Conservation (phyloP, 306 rosid species). For the Acacia melanoxylon region DNA sequence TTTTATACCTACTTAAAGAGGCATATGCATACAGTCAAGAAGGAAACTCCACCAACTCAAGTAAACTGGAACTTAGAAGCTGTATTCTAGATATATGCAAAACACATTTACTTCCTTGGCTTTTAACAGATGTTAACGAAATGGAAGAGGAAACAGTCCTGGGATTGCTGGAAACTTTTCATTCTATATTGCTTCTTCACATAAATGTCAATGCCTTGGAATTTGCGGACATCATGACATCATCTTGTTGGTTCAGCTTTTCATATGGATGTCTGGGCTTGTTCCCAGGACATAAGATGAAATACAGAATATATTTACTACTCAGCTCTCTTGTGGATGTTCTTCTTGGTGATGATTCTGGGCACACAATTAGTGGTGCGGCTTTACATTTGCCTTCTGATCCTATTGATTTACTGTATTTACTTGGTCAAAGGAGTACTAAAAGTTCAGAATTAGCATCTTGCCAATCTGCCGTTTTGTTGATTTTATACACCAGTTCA, state of each 20-base stretch:
- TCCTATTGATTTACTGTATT: slow-evolving; percentile 77
- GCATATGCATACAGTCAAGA: slow-evolving; percentile 60
- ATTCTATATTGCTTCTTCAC: slow-evolving; percentile 63
- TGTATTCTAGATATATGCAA: slow-evolving; percentile 56
- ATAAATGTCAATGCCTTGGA: slow-evolving; percentile 41
- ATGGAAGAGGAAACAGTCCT: slow-evolving; percentile 76
- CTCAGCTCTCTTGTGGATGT: slow-evolving; percentile 76
- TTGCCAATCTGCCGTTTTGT: slow-evolving; percentile 79
- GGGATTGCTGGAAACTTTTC: slow-evolving; percentile 77
- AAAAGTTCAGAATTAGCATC: slow-evolving; percentile 54
- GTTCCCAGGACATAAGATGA: slow-evolving; percentile 73
- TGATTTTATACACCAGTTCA: slow-evolving; percentile 69
- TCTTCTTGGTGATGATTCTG: slow-evolving; percentile 68
- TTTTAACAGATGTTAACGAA: slow-evolving; percentile 53
- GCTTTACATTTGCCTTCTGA: slow-evolving; percentile 67
- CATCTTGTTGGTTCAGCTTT: slow-evolving; percentile 79
- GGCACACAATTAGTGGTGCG: slow-evolving; percentile 70
- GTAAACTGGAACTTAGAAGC: slow-evolving; percentile 46
- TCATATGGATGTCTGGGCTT: slow-evolving; percentile 88
- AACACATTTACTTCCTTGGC: slow-evolving; percentile 76
- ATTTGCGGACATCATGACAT: slow-evolving; percentile 60
- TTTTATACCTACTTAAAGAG: slow-evolving; percentile 79
- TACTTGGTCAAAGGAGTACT: slow-evolving; percentile 74
- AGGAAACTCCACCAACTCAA: slow-evolving; percentile 42
- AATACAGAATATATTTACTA: slow-evolving; percentile 68